Conservation (phyloP, 345 rosid genomes). For the Microthlaspi erraticum region DNA sequence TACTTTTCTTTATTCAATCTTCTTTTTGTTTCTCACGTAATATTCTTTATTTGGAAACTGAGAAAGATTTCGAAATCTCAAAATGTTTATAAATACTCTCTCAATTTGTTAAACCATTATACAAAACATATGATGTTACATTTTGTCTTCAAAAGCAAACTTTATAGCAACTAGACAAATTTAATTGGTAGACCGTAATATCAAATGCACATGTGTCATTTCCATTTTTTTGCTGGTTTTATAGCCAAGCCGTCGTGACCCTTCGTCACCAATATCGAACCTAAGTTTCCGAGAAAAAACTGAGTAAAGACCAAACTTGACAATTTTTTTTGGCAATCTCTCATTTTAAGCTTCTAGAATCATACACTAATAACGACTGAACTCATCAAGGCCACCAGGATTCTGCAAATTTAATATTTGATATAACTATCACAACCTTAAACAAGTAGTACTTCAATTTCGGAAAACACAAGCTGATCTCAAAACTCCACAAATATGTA, state of each 20-base stretch:
- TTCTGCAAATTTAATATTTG: slow-evolving; percentile 13
- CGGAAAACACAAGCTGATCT: slow-evolving; percentile 13
- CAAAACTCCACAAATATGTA: not conserved
- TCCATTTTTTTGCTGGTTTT: slow-evolving; percentile 1
- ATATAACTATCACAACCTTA: slow-evolving; percentile 33
- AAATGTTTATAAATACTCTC: not conserved
- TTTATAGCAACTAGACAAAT: not conserved
- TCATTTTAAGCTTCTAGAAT: not conserved
- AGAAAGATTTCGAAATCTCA: not conserved
- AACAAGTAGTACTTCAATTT: slow-evolving; percentile 17
- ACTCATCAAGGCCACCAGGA: not conserved
- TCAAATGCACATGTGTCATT: not conserved
- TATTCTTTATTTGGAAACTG: slow-evolving; percentile 19
- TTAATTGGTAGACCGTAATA: not conserved
- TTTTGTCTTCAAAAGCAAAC: not conserved
- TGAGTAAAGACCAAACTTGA: slow-evolving; percentile 3
- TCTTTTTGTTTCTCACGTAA: not conserved
- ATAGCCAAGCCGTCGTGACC: not conserved
- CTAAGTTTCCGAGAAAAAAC: slow-evolving; percentile 18
- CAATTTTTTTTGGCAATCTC: slow-evolving; percentile 13
- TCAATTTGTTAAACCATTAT: not conserved
- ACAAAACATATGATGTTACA: slow-evolving; percentile 17
- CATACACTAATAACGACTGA: not conserved
- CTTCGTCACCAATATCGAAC: slow-evolving; percentile 32
- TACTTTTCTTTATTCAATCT: not conserved